These are phyloP conservation scores for Antitrichia curtipendula DNA, from an alignment of 225 moss, liverwort and hornwort species.

Conservation along the genomic window DNA sequence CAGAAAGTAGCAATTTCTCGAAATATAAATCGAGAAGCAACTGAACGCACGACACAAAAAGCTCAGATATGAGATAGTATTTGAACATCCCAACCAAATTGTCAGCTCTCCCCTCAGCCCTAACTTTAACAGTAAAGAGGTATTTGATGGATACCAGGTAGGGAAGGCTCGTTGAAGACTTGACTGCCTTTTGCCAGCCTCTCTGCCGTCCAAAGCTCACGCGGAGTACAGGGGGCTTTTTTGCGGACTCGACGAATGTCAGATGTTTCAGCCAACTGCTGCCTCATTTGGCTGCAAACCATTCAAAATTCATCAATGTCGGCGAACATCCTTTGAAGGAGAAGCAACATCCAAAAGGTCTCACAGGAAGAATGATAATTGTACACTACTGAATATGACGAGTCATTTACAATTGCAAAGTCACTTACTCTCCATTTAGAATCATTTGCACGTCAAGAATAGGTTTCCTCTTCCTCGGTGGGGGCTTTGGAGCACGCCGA, in stretches of 20 bases:
- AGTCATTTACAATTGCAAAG: background rate
- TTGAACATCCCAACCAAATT: background rate
- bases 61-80: background rate
- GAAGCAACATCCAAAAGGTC: background rate
- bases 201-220: conserved; percentile 74
- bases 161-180: conserved; percentile 66
- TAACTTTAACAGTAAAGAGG: background rate
- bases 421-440: conserved; percentile 81
- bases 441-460: conserved; percentile 65
- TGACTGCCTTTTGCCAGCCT: conserved; percentile 51
- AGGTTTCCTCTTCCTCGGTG: conserved; percentile 75
- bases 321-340: background rate
- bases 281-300: conserved; percentile 71
- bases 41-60: background rate
- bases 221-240: conserved; percentile 73
- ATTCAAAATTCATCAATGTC: background rate
- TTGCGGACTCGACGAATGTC: conserved; percentile 88
- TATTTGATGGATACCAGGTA: conserved; percentile 35
- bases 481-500: conserved; percentile 50
- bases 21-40: background rate
- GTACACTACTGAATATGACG: background rate
- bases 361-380: background rate
- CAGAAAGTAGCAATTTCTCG: background rate
- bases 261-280: conserved; percentile 78
- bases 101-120: background rate